These are phyloP conservation scores for Breynia disticha DNA, from an alignment of 441 rosid genomes.

Conservation along the genomic window DNA sequence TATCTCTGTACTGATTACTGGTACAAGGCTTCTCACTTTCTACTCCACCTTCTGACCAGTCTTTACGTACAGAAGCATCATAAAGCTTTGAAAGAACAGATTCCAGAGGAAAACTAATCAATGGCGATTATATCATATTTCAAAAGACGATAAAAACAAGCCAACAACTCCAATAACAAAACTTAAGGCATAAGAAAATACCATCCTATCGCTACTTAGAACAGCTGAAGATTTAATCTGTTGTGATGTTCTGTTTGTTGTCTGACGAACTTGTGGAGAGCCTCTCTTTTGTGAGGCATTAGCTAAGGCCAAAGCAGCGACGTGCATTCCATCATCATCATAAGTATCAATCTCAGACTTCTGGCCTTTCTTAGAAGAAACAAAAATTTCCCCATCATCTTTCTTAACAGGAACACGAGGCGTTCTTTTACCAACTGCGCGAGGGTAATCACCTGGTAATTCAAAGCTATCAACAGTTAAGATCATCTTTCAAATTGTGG, in stretches of 20 bases:
- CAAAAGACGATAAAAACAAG: background rate
- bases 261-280: constrained; percentile 45
- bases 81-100: constrained; percentile 30
- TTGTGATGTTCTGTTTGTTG: constrained; percentile 29
- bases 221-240: constrained; percentile 34
- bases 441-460: constrained; percentile 53
- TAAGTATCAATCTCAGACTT: constrained; percentile 36
- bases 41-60: constrained; percentile 31
- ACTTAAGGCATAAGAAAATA: constrained; percentile 19
- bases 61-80: constrained; percentile 33
- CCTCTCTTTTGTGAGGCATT: constrained; percentile 54
- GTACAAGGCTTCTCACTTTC: constrained; percentile 30
- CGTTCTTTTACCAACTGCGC: constrained; percentile 84
- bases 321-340: constrained; percentile 54
- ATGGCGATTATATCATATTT: background rate
- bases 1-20: constrained; percentile 33
- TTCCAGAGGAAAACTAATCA: constrained; percentile 29
- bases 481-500: constrained; percentile 5
- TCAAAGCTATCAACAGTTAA: constrained; percentile 14
- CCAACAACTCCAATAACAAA: constrained; percentile 1
- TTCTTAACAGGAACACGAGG: constrained; percentile 70
- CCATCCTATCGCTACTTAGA: constrained; percentile 53
- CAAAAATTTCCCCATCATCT: constrained; percentile 41
- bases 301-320: constrained; percentile 57
- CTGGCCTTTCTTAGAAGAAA: constrained; percentile 33